Evolutionary conservation across 139 green algal species (phyloP).

Genomic region (Zygnema cylindricum): DNA sequence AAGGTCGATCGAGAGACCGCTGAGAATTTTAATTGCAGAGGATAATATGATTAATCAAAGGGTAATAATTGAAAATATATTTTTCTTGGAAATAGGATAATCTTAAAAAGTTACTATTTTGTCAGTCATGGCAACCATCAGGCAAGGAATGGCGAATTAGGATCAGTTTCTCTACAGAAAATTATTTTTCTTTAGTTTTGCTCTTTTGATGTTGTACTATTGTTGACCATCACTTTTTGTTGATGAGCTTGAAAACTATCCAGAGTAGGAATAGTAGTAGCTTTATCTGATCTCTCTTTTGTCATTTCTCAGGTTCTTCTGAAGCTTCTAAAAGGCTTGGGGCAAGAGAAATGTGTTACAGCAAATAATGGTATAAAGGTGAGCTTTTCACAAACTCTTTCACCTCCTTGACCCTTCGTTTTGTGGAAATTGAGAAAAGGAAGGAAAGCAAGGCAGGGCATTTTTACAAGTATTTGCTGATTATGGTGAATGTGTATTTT

Average conservation of each 20-base stretch:
- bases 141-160: too few relatives aligned
- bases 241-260: too few relatives aligned
- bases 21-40: constrained; percentile 40
- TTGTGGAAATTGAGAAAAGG: neutral
- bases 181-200: too few relatives aligned
- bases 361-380: constrained; percentile 47
- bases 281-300: constrained; percentile 10
- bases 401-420: neutral
- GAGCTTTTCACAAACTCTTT: neutral
- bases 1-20: neutral
- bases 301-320: constrained; percentile 43
- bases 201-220: too few relatives aligned
- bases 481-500: neutral
- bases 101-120: too few relatives aligned
- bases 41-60: constrained; percentile 55
- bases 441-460: too few relatives aligned
- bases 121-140: too few relatives aligned
- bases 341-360: constrained; percentile 21
- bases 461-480: constrained; percentile 14
- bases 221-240: too few relatives aligned
- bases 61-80: too few relatives aligned
- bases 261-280: too few relatives aligned
- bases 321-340: constrained; percentile 47
- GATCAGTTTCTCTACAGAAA: too few relatives aligned
- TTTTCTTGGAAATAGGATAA: too few relatives aligned